These are phyloP conservation scores for Paxillus rubicundulus DNA, from an alignment of 768 basidiomycete genomes.

Conservation along the genomic window DNA sequence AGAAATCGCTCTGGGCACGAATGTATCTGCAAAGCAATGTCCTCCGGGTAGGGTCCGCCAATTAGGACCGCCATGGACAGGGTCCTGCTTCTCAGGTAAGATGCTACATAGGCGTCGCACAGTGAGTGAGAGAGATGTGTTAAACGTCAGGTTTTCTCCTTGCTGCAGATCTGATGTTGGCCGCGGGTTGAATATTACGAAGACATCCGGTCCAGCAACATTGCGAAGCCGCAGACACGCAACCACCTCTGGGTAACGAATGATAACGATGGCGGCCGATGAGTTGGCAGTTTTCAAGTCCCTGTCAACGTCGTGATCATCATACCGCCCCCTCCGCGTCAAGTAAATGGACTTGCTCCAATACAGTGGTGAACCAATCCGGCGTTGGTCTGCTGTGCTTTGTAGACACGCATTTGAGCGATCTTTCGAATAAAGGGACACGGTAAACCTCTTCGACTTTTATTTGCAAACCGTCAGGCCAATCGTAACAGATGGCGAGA, in stretches of 20 bases:
- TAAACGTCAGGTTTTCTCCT: conserved; percentile 55
- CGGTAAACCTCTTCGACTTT: conserved; percentile 50
- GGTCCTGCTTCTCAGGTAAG: conserved; percentile 39
- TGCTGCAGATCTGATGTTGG: conserved; percentile 45
- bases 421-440: conserved; percentile 45
- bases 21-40: conserved; percentile 53
- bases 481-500: conserved; percentile 47
- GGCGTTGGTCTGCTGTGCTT: conserved; percentile 36
- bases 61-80: conserved; percentile 38
- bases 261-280: conserved; percentile 44
- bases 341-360: conserved; percentile 17
- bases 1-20: conserved; percentile 36
- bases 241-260: conserved; percentile 59
- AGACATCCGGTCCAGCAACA: conserved; percentile 32
- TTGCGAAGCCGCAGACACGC: conserved; percentile 40
- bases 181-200: conserved; percentile 62
- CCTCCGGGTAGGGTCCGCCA: conserved; percentile 56
- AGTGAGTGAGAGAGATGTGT: conserved; percentile 39
- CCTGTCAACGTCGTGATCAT: conserved; percentile 13
- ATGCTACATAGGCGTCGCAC: conserved; percentile 42
- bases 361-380: conserved; percentile 26
- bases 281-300: conserved; percentile 14
- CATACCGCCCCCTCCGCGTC: background rate
- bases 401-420: conserved; percentile 35
- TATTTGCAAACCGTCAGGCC: conserved; percentile 43